These are phyloP conservation scores for Corylus americana DNA, from an alignment of 306 rosid species.

Conservation along the genomic window DNA sequence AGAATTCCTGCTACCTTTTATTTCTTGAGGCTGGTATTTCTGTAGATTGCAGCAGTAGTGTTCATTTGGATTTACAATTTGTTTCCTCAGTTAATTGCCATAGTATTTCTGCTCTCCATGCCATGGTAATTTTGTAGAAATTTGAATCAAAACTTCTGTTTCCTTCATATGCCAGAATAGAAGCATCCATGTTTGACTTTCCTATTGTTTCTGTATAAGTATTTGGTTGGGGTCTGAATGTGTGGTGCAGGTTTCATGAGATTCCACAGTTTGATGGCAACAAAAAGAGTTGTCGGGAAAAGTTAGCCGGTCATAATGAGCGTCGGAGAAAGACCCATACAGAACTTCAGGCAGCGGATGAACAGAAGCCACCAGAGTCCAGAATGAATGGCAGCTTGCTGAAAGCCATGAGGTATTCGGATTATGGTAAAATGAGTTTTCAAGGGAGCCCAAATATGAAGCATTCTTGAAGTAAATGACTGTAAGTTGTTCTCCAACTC, in stretches of 20 bases:
- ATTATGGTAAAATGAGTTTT: neutral
- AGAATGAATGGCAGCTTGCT: neutral
- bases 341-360: neutral
- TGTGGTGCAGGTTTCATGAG: conserved; percentile 33
- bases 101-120: no score
- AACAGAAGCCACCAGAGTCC: neutral
- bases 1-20: neutral
- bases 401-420: conserved; percentile 1
- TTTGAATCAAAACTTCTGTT: neutral
- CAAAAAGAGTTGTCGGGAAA: conserved; percentile 38
- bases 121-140: no score
- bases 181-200: neutral
- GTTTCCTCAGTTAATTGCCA: no score
- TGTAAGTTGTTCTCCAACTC: neutral
- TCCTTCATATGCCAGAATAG: neutral
- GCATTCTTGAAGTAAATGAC: neutral
- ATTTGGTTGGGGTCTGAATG: neutral
- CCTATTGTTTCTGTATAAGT: neutral
- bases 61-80: no score
- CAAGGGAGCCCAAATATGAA: neutral
- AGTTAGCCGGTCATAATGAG: conserved; percentile 30
- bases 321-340: conserved; percentile 23
- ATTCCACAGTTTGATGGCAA: conserved; percentile 23
- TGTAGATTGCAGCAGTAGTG: no score
- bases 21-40: no score